Base-by-base conservation (phyloP, 176 grass and related monocot species). In the Panicum miliaceum region DNA sequence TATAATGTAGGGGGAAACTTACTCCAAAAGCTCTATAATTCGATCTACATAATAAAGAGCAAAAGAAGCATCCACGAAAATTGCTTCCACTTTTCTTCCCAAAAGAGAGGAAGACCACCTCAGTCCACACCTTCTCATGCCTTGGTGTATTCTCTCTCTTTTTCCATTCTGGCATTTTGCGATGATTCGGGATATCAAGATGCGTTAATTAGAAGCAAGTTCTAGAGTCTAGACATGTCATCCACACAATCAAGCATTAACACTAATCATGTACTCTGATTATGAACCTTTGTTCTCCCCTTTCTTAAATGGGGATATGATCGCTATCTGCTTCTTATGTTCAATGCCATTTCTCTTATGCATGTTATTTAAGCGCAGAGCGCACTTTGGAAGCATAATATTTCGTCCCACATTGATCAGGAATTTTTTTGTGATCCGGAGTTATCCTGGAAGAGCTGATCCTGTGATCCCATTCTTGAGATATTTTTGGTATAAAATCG, bases 281-380 rank as follows among this genome's bases (percentile, higher is more conserved):
- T 20, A 22, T 50, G 46, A 35, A 12, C 61, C 63, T 77, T 40
- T 57, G 6, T 63, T 18, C 29, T 51, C 35, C 19, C 63, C 32
- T 51, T 80, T 73, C 43, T 86, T 86, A 73, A 47, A 47, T 35
- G 19, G 20, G 11, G 19, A 74, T 75, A 80, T 19, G 36, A 13
- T 18, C 45, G 3, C 25, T 86, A 41, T 57, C 5, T 3, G 8
- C 0, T 26, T 14, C 22, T 16, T 35, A 32, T 66, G 50, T 61
- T 71, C 29, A 48, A 66, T 42, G 9, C 26, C 5, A 20, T 75
- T 54, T 32, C 29, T 32, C 25, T 23, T 68, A 1, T 79, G 13
- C 13, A 72, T 5, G 19, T 1, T 16, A 3, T 4, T 51, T 67
- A 25, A 42, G 45, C 3, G 25, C 25, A 46, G 23, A n/a, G 36